These are phyloP conservation scores for Claviceps sp. DNA, from an alignment of 2,329 filamentous ascomycete species.

Conservation along the genomic window DNA sequence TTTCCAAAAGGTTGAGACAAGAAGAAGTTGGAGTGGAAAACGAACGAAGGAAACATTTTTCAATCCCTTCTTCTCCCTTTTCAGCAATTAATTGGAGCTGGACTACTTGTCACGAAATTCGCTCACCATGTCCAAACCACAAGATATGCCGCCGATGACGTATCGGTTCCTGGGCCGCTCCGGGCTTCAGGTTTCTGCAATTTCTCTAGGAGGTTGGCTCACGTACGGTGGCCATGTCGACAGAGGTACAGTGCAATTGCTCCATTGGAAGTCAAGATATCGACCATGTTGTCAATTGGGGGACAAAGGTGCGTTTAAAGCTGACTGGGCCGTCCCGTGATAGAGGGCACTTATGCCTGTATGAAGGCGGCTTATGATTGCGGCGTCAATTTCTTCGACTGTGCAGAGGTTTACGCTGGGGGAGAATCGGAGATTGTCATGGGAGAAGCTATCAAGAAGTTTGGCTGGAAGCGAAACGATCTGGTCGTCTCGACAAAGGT, in stretches of 20 bases:
- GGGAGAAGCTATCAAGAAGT: constrained; percentile 46
- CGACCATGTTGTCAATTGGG: neutral
- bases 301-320: neutral
- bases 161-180: constrained; percentile 60
- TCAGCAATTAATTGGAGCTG: neutral
- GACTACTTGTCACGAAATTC: neutral
- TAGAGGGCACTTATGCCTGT: constrained; percentile 37
- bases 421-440: constrained; percentile 52
- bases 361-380: constrained; percentile 48
- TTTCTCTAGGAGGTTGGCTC: constrained; percentile 59
- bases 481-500: constrained; percentile 49
- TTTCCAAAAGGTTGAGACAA: neutral
- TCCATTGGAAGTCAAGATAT: neutral
- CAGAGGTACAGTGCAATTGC: constrained; percentile 46
- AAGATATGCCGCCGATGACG: constrained; percentile 42
- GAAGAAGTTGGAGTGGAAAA: too few species aligned
- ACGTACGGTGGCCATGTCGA: constrained; percentile 65
- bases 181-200: constrained; percentile 60
- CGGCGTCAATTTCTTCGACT: constrained; percentile 52
- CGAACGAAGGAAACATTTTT: too few species aligned
- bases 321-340: neutral
- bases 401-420: constrained; percentile 42
- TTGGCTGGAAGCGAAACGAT: constrained; percentile 47
- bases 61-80: neutral
- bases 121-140: constrained; percentile 25